These are phyloP conservation scores for Colletotrichum spaethianum DNA, from an alignment of 2,329 filamentous ascomycete genomes.

Conservation along the genomic window DNA sequence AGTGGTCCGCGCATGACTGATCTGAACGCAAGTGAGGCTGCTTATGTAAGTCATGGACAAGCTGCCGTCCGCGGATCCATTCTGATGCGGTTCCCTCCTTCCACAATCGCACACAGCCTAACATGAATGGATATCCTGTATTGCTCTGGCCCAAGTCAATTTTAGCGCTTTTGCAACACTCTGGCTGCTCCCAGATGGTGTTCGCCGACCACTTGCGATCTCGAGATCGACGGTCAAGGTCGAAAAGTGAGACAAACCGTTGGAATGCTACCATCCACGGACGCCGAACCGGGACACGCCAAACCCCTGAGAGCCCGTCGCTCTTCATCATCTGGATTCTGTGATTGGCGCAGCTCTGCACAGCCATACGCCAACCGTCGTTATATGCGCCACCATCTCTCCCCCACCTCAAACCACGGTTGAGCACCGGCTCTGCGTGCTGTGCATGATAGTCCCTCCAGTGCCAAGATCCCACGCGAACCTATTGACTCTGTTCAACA, in stretches of 20 bases:
- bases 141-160: neutral
- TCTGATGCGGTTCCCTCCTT: neutral
- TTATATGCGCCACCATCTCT: slow-evolving; percentile 5
- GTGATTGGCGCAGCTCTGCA: slow-evolving; percentile 26
- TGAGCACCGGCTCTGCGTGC: neutral
- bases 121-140: neutral
- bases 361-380: slow-evolving; percentile 15
- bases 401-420: neutral
- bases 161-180: slow-evolving; percentile 2
- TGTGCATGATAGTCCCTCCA: slow-evolving; percentile 18
- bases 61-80: neutral
- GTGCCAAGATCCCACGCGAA: slow-evolving; percentile 23
- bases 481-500: slow-evolving; percentile 26
- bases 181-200: neutral
- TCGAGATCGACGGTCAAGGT: neutral
- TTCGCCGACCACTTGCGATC: slow-evolving; percentile 3
- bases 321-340: neutral
- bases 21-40: accelerated
- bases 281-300: neutral
- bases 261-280: slow-evolving; percentile 3
- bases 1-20: neutral
- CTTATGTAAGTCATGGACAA: neutral
- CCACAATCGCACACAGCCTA: too few species aligned
- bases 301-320: neutral
- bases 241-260: slow-evolving; percentile 26